Evolutionary conservation across 179 eudicot genomes (phyloP), one percentile per base, ranked within the genome.

Genomic region (Beta macrorhiza): DNA sequence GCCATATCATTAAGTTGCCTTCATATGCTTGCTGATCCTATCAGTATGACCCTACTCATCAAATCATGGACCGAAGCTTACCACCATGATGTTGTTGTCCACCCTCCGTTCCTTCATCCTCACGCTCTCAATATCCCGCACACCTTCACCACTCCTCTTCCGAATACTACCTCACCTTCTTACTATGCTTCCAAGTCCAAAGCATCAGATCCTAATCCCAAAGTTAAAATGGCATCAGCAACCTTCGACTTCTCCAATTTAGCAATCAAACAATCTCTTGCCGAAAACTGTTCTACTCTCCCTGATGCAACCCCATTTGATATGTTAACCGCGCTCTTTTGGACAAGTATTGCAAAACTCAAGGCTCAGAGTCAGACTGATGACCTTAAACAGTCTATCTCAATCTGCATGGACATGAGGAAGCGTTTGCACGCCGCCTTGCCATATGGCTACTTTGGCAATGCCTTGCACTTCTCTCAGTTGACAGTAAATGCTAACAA

Each of bases 1-100:
- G 91, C 95, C 16, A 78, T 91, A 16, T 88, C 88, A 45, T 67
- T 91, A 70, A 91, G 93, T 83, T 89, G 90, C 86, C 84, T 84
- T 64, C 93, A 90, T 78, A 79, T 89, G 87, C 90, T 84, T 19
- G 92, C 93, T 19, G 96, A 92, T 62, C 88, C 85, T 62, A 89
- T 93, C 32, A 80, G 84, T 76, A 81, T 74, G 7, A 83, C 90
- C 69, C 71, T 85, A 5, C 67, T 92, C 42, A 64, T 91, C 86
- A 88, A 87, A 77, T 85, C 96, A 17, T 91, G 96, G 96, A 32
- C 90, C 0, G 88, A 91, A 22, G 63, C 74, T 44, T 76, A 82
- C 81, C 82, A 83, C 53, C 72, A 82, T 6, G 67, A 82, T 51
- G 76, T 86, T 51, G 72, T 85, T 20, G 32, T 78, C 29, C 87